These are phyloP conservation scores for Amesomyces nigricolor DNA, from an alignment of 2,329 filamentous ascomycete genomes.

Conservation along the genomic window DNA sequence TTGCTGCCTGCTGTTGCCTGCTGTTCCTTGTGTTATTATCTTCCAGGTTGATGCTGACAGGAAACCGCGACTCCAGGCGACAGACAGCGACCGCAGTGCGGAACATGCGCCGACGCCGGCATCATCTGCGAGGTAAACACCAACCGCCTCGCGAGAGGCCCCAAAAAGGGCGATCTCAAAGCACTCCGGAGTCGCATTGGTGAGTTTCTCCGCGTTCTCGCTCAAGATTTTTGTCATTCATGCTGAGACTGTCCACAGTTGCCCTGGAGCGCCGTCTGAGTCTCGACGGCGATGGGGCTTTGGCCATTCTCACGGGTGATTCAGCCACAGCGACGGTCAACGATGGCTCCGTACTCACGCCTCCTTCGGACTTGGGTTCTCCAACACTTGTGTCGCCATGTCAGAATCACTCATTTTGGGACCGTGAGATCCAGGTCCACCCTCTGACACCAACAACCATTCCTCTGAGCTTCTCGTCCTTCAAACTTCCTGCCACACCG, in stretches of 20 bases:
- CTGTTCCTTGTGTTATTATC: no score
- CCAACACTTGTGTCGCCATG: slow-evolving; percentile 16
- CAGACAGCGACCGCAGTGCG: slow-evolving; percentile 23
- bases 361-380: slow-evolving; percentile 13
- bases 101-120: slow-evolving; percentile 23
- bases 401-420: slow-evolving; percentile 15
- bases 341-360: not conserved
- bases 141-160: slow-evolving; percentile 23
- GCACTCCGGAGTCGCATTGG: slow-evolving; percentile 25
- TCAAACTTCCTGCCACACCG: slow-evolving; percentile 23
- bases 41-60: slow-evolving; percentile 9
- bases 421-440: slow-evolving; percentile 19
- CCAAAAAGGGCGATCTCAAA: slow-evolving; percentile 27
- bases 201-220: slow-evolving; percentile 5
- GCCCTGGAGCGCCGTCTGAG: slow-evolving; percentile 24
- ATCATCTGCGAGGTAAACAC: slow-evolving; percentile 23
- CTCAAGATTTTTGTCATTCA: not conserved
- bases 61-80: slow-evolving; percentile 16
- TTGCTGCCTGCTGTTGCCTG: no score
- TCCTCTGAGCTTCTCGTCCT: slow-evolving; percentile 13
- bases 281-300: slow-evolving; percentile 16
- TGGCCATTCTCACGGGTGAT: slow-evolving; percentile 13
- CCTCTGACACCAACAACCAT: slow-evolving; percentile 20
- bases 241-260: slow-evolving; percentile 10
- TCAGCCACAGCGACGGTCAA: slow-evolving; percentile 5